A percentile compares a stretch with the other conserved stretches of the same genome.
These are phyloP conservation scores for Arachis hypogaea DNA, from an alignment of 306 rosid genomes.

Conservation along the genomic window DNA sequence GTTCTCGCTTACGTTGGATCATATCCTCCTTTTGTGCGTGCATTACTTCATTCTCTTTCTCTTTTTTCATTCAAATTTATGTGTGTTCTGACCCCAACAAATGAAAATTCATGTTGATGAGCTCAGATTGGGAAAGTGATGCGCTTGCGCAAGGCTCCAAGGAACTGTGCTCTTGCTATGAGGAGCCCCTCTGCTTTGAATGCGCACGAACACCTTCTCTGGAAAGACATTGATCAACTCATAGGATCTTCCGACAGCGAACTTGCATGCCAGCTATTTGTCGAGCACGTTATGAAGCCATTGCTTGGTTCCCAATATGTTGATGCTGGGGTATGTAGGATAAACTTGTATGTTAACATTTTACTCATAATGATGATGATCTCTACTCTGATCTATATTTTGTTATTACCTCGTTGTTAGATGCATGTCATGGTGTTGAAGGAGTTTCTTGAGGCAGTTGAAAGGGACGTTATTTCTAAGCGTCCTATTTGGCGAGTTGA, in stretches of 20 bases:
- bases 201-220: constrained; percentile 58
- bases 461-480: constrained; percentile 53
- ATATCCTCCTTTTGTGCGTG: constrained; percentile 61
- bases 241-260: constrained; percentile 60
- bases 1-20: constrained; percentile 80
- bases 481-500: constrained; percentile 89
- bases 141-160: constrained; percentile 68
- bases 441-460: constrained; percentile 68
- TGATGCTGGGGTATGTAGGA: constrained; percentile 75
- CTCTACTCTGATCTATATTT: constrained; percentile 33
- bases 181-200: constrained; percentile 59
- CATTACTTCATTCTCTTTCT: not conserved
- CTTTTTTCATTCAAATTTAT: not conserved
- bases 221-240: constrained; percentile 66
- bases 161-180: constrained; percentile 39
- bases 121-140: constrained; percentile 83
- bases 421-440: constrained; percentile 56
- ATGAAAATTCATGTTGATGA: not conserved
- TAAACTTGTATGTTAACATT: not conserved
- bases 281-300: constrained; percentile 72
- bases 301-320: constrained; percentile 75
- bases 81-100: not conserved
- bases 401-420: constrained; percentile 47
- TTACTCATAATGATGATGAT: constrained; percentile 12
- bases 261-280: constrained; percentile 54